Evolutionary conservation across 176 grass and related monocot genomes (phyloP).

Genomic region (Saccharum officinarum): DNA sequence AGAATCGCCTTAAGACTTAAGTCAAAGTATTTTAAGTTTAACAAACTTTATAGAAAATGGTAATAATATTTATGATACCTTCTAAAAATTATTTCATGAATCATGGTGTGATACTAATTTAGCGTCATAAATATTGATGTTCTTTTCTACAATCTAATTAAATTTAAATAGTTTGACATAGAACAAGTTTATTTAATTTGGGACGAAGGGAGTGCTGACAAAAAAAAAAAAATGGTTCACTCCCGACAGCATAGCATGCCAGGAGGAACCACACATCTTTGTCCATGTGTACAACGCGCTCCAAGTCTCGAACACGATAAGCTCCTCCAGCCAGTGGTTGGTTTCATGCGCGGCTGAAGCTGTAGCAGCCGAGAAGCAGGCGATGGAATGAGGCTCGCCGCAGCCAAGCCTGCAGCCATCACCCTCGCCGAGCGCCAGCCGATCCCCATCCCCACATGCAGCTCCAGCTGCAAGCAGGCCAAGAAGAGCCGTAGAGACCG

Average conservation of each 20-base stretch:
- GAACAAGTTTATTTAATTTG: too few relatives aligned
- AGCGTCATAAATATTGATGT: too few relatives aligned
- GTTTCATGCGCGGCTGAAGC: constrained; percentile 16
- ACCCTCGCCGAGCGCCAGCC: neutral
- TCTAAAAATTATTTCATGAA: too few relatives aligned
- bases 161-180: too few relatives aligned
- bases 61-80: too few relatives aligned
- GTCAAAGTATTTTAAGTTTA: too few relatives aligned
- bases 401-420: constrained; percentile 8
- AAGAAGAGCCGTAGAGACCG: neutral
- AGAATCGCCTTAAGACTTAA: too few relatives aligned
- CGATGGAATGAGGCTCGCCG: constrained; percentile 45
- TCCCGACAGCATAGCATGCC: neutral
- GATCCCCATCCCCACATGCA: neutral
- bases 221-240: too few relatives aligned
- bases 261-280: constrained; percentile 14
- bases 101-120: too few relatives aligned
- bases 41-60: too few relatives aligned
- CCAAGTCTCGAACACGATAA: constrained; percentile 18
- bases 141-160: too few relatives aligned
- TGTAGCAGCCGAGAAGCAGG: neutral
- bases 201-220: too few relatives aligned
- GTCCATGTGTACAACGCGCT: neutral
- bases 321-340: constrained; percentile 25
- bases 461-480: neutral